These are phyloP conservation scores for Talaromyces sp. DNA, from an alignment of 2,329 filamentous ascomycete species.

Conservation along the genomic window DNA sequence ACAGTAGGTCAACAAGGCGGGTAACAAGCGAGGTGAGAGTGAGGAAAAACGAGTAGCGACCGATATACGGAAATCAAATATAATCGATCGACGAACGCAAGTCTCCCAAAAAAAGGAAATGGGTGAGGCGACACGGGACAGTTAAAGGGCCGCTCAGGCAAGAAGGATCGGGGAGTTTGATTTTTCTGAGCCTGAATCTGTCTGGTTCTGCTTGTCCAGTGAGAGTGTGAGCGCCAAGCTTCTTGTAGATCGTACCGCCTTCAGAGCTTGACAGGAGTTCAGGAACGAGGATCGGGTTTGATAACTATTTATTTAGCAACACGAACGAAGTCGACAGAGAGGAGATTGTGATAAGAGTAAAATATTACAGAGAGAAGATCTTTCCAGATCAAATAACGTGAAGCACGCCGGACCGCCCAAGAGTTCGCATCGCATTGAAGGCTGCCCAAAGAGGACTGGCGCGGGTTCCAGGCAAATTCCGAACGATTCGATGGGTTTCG, in stretches of 20 bases:
- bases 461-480: constrained; percentile 11
- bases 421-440: neutral
- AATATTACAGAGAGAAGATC: neutral
- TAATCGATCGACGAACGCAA: neutral
- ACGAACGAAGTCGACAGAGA: neutral
- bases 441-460: constrained; percentile 12
- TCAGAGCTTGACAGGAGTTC: neutral
- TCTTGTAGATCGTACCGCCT: constrained; percentile 10
- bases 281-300: neutral
- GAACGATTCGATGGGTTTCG: constrained; percentile 17
- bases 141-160: neutral
- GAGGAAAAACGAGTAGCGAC: neutral
- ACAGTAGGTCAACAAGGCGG: neutral
- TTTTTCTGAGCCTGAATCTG: neutral
- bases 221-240: constrained; percentile 7
- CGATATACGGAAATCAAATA: neutral
- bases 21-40: neutral
- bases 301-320: neutral
- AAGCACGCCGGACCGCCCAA: constrained; percentile 11
- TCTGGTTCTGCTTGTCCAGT: neutral
- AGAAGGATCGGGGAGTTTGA: neutral
- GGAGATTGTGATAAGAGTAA: neutral
- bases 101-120: neutral
- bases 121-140: neutral
- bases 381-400: neutral